These are phyloP conservation scores for Trametes meyenii DNA, from an alignment of 768 basidiomycete genomes.

Conservation along the genomic window DNA sequence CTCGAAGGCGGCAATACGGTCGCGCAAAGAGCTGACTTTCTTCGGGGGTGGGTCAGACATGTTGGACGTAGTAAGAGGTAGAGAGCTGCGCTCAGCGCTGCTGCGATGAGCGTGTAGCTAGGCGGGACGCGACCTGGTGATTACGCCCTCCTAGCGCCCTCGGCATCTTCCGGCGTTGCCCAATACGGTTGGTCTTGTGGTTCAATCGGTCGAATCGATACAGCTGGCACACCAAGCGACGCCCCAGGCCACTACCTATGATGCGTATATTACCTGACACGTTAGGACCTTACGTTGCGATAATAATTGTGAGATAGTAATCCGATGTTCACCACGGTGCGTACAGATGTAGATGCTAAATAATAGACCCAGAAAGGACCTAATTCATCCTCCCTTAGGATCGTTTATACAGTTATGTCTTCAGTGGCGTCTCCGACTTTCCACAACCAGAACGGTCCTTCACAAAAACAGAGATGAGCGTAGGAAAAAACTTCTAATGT, in stretches of 20 bases:
- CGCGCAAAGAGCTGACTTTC: constrained; percentile 69
- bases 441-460: constrained; percentile 37
- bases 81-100: constrained; percentile 5
- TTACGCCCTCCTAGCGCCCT: not conserved
- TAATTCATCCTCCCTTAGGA: not conserved
- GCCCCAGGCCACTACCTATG: too few relatives aligned
- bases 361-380: not conserved
- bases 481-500: not conserved
- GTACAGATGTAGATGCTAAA: not conserved
- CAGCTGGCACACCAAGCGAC: too few relatives aligned
- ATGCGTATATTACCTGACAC: too few relatives aligned
- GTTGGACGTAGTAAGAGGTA: constrained; percentile 20
- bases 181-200: not conserved
- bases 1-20: constrained; percentile 90
- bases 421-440: constrained; percentile 20
- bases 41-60: constrained; percentile 32
- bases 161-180: constrained; percentile 5
- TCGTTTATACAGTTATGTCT: not conserved
- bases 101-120: constrained; percentile 11
- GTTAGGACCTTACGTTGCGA: not conserved
- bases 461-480: not conserved
- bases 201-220: too few relatives aligned
- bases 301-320: too few relatives aligned
- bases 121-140: not conserved
- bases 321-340: too few relatives aligned